Evolutionary conservation across 495 filamentous ascomycete species (phyloP), one percentile per base, ranked within the genome.

Genomic region (Penicillium odoratum): DNA sequence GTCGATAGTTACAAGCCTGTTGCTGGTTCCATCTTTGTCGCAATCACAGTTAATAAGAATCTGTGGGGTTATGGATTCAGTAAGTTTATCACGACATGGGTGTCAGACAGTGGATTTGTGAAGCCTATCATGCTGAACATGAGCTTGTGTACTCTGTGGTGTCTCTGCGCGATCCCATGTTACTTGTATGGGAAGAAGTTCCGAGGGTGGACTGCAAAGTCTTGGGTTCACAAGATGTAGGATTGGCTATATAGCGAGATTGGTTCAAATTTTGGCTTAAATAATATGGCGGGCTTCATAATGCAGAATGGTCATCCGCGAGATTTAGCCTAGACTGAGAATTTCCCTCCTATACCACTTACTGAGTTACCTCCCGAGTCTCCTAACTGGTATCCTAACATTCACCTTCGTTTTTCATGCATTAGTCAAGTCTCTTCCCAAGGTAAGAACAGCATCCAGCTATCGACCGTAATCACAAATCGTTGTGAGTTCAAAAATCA

Each of bases 1-100:
- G 80, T 89, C 29, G 86, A 89, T 61, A 81, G 76, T 51, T 88
- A 90, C 68, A 86, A 84, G 57, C 79, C 79, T 29, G 75, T 86
- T 42, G 73, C 83, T 0, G 82, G 82, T 13, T 81, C 82, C 49
- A 81, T 87, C 65, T 78, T 86, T 57, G 83, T 87, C 11, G 72
- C 78, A 40, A 83, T 84, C 57, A 86, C 84, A 4, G 74, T 86
- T 5, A 81, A 84, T 34, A 87, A 87, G 71, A 85, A 88, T 56
- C 63, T 82, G 1, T 81, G 83, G 75, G 77, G 78, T n/a, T 81
- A 79, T 53, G 77, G 77, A 0, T 77, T 81, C 57, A 76, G 74
- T 51, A 77, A 79, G 38, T 79, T 78, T 56, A 77, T 78, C 61
- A 78, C 75, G 5, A 44, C 55, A 0, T 80, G 76, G 75, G 59